These are phyloP conservation scores for Exophiala calicioides DNA, from an alignment of 2,329 filamentous ascomycete species.

Conservation along the genomic window DNA sequence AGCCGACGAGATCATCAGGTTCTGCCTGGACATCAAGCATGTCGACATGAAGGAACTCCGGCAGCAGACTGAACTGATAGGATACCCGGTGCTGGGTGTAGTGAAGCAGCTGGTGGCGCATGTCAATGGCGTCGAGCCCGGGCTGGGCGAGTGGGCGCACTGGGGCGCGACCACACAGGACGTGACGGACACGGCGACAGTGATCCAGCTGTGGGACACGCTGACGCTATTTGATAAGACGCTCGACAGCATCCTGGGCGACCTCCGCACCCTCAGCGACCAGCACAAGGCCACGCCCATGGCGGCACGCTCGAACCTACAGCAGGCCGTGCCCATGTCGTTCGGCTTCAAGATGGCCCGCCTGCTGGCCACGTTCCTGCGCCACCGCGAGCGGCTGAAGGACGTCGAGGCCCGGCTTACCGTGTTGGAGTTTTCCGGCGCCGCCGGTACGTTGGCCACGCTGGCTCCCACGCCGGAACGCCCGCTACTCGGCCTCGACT, in stretches of 20 bases:
- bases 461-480: conserved; percentile 20
- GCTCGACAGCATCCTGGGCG: conserved; percentile 22
- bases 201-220: conserved; percentile 31
- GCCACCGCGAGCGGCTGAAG: conserved; percentile 26
- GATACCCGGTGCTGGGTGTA: conserved; percentile 29
- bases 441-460: conserved; percentile 30
- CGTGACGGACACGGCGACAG: conserved; percentile 30
- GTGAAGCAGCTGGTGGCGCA: conserved; percentile 30
- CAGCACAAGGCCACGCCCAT: conserved; percentile 29
- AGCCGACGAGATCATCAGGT: conserved; percentile 27
- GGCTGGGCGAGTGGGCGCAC: conserved; percentile 28
- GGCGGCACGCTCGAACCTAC: conserved; percentile 30
- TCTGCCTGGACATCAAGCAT: conserved; percentile 26
- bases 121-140: conserved; percentile 25
- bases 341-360: conserved; percentile 30
- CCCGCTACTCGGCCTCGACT: conserved; percentile 24
- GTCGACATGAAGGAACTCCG: conserved; percentile 27
- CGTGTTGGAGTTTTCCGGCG: conserved; percentile 30
- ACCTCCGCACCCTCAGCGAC: conserved; percentile 16
- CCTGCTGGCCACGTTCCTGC: conserved; percentile 27
- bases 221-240: conserved; percentile 24
- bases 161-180: conserved; percentile 33
- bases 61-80: conserved; percentile 28
- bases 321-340: conserved; percentile 31
- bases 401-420: conserved; percentile 24